Evolutionary conservation across 1,284 basidiomycete genomes (phyloP).

Genomic region (Gymnopus androsaceus): DNA sequence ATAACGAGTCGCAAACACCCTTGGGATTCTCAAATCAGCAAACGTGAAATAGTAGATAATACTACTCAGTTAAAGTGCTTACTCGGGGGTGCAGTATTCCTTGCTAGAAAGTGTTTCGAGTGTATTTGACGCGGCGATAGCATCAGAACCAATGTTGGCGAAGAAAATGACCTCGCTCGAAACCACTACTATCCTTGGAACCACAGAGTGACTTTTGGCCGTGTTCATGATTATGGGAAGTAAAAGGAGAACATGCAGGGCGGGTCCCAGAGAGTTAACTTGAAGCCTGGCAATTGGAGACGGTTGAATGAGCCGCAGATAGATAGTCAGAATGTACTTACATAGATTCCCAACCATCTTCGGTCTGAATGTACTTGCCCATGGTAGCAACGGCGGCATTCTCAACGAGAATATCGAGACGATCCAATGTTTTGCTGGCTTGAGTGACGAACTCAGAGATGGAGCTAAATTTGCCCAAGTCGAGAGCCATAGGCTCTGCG

Average conservation of each 20-base stretch:
- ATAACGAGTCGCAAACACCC: conserved; percentile 28
- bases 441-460: conserved; percentile 38
- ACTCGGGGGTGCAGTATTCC: conserved; percentile 26
- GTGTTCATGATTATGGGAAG: conserved; percentile 23
- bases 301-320: too few species aligned
- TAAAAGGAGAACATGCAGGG: neutral
- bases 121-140: conserved; percentile 28
- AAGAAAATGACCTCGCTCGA: conserved; percentile 39
- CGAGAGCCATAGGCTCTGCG: conserved; percentile 38
- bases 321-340: too few species aligned
- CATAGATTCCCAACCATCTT: conserved; percentile 42
- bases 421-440: conserved; percentile 35
- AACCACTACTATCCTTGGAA: conserved; percentile 40
- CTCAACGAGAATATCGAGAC: conserved; percentile 42
- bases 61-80: neutral
- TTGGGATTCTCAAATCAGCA: conserved; percentile 5
- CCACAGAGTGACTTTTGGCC: conserved; percentile 26
- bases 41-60: neutral
- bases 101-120: conserved; percentile 33
- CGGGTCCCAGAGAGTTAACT: conserved; percentile 3
- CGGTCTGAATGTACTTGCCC: conserved; percentile 25
- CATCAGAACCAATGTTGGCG: conserved; percentile 25
- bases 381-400: conserved; percentile 36
- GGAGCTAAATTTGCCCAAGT: conserved; percentile 39
- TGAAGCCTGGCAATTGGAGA: too few species aligned